Base-by-base conservation (phyloP, 1,284 basidiomycete genomes). In the Sporisorium reilianum region DNA sequence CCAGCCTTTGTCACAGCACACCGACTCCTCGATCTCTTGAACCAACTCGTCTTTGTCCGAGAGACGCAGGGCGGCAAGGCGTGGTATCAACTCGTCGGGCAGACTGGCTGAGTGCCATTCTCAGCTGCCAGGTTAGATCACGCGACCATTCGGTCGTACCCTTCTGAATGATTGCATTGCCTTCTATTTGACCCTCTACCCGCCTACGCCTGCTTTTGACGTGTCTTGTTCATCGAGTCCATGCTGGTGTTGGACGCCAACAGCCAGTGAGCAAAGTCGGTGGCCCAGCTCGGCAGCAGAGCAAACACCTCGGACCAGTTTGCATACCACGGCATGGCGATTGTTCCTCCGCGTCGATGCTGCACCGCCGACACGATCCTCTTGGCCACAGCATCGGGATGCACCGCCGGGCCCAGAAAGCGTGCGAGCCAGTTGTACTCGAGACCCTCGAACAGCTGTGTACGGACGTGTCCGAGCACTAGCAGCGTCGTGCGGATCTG, bases 401-500 rank as follows among this genome's bases (percentile, higher is more conserved):
- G 64, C 0, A 79, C 65, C 14, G 70, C 50, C 0, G 81, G 81
- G 3, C 77, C 70, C 5, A 83, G 49, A 46, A 82, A 82, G 12
- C 70, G 55, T 2, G 76, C 76, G 22, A 79, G 41, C 9, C 38
- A 23, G 30, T 64, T 75, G 41, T 69, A 53, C 1, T 55, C 53
- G 18, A 80, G 36, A 1, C 71, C 73, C 5, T 71, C 56, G 40
- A 84, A 84, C 46, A 84, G 64, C 22, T 55, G 50, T 23, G 82
- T 84, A 10, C 63, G 49, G 41, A 84, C 61, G 30, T 83, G 79
- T 1, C 81, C 81, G 16, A 79, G 69, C 46, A 75, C 64, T 6
- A 83, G 51, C 3, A 83, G 61, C 12, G 80, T 80, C 5, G 82
- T 84, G 6, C 80, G 71, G 22, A 80, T 78, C 49, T 73, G 60